Evolutionary conservation across 2,329 filamentous ascomycete genomes (phyloP).

Genomic region (Basipetospora chlamydospora): DNA sequence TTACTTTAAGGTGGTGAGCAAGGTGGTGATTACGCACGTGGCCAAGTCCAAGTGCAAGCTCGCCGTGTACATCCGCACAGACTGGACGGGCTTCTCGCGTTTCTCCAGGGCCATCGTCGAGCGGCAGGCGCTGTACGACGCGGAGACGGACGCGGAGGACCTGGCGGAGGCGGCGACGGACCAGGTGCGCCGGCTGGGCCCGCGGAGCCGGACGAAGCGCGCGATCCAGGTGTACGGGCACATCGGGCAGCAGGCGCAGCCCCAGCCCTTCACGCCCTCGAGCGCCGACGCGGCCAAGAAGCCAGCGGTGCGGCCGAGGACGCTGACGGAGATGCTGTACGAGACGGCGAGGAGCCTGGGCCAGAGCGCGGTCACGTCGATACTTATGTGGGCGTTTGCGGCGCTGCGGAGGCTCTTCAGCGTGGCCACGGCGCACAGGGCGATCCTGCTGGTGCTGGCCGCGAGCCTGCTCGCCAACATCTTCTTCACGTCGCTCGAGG

Average conservation of each 20-base stretch:
- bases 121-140: constrained; percentile 61
- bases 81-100: constrained; percentile 60
- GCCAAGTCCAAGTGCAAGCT: constrained; percentile 88
- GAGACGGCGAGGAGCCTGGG: constrained; percentile 60
- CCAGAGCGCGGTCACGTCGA: constrained; percentile 58
- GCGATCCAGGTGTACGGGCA: constrained; percentile 69
- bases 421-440: constrained; percentile 54
- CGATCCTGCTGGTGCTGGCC: constrained; percentile 56
- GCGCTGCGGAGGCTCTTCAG: constrained; percentile 50
- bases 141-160: constrained; percentile 57
- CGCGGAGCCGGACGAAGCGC: constrained; percentile 59
- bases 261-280: constrained; percentile 43
- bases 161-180: constrained; percentile 63
- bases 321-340: constrained; percentile 53
- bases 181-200: constrained; percentile 60
- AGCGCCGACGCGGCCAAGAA: constrained; percentile 32
- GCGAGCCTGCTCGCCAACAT: constrained; percentile 60
- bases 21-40: constrained; percentile 86
- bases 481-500: constrained; percentile 59
- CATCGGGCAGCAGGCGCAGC: constrained; percentile 53
- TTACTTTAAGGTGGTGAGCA: constrained; percentile 70
- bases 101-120: constrained; percentile 48
- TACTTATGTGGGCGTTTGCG: constrained; percentile 66
- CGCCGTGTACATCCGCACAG: constrained; percentile 73
- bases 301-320: constrained; percentile 45